A percentile compares a stretch with the other conserved stretches of the same genome.
phyloP scores from a whole-genome alignment of 2,329 filamentous ascomycete species.

The Stagonosporopsis tanaceti region DNA sequence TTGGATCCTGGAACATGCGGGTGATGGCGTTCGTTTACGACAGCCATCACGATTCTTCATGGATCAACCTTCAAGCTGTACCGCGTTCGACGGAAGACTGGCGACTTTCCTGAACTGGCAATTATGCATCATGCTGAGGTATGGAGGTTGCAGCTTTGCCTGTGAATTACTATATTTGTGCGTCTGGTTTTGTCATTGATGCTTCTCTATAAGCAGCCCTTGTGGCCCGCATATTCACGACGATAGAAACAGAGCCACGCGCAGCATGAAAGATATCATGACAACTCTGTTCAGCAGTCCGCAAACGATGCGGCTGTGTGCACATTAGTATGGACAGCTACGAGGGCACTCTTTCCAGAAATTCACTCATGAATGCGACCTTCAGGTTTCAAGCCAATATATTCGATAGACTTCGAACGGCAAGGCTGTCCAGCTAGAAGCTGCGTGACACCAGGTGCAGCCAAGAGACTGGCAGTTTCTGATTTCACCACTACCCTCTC shows the following conservation, averaged over 20 bases:
- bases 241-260: background rate
- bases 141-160: too few species aligned
- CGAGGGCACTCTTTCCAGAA: background rate
- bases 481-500: background rate
- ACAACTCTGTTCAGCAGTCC: too few species aligned
- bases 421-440: background rate
- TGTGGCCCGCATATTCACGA: background rate
- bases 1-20: slow-evolving; percentile 9
- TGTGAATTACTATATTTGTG: background rate
- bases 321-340: background rate
- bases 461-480: background rate
- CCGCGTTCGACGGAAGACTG: slow-evolving; percentile 25
- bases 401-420: background rate
- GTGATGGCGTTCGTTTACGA: slow-evolving; percentile 18
- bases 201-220: background rate
- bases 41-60: slow-evolving; percentile 24
- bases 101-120: slow-evolving; percentile 6
- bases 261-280: background rate
- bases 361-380: too few species aligned
- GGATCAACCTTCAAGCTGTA: slow-evolving; percentile 32
- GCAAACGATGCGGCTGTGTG: too few species aligned
- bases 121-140: background rate
- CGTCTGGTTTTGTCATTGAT: background rate
- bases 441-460: background rate
- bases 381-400: background rate